phyloP scores from a whole-genome alignment of 257 asterid species.

The Misopates orontium region DNA sequence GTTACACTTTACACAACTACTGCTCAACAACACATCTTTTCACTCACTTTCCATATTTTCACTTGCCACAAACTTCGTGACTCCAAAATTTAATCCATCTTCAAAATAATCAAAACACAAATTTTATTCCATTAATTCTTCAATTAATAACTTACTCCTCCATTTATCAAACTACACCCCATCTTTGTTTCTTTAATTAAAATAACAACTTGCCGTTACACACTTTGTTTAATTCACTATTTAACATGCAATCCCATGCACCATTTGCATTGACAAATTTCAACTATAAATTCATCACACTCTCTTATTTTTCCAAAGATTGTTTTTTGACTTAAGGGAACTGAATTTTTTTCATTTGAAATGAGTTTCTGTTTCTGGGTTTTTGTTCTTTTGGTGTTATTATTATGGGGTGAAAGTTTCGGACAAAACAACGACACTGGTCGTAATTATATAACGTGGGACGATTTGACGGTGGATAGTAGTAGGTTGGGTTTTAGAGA shows the following conservation, averaged over 20 bases:
- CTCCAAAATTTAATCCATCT: neutral
- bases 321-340: neutral
- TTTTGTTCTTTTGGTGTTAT: constrained; percentile 11
- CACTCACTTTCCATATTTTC: neutral
- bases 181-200: constrained; percentile 1
- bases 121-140: neutral
- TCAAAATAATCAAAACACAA: neutral
- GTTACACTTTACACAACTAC: constrained; percentile 35
- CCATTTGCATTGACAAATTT: neutral
- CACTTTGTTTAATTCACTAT: neutral
- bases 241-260: neutral
- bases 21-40: constrained; percentile 28
- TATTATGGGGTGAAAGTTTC: constrained; percentile 12
- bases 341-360: neutral
- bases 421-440: neutral
- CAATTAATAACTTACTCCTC: neutral
- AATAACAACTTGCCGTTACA: neutral
- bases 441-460: constrained; percentile 48
- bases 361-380: constrained; percentile 7
- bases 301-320: neutral
- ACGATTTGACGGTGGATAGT: constrained; percentile 38
- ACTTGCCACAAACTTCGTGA: neutral
- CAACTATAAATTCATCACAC: neutral
- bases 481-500: neutral
- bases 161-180: neutral